Conservation (phyloP, 352 stramenopile species). For the Globisporangium nagaii region DNA sequence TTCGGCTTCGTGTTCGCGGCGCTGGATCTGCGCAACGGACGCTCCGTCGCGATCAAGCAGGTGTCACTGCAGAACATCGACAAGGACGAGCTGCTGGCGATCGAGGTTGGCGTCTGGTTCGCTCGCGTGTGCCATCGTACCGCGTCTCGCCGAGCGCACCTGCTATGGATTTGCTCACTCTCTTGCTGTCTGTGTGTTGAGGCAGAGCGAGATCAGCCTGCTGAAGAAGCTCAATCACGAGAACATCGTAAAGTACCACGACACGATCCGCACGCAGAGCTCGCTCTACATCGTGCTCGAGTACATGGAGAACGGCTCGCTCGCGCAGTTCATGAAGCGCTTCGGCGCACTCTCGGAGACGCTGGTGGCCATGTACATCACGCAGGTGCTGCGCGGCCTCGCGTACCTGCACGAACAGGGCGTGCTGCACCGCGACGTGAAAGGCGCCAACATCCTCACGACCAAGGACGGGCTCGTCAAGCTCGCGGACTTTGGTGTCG, state of each 20-base stretch:
- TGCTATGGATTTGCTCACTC: no score
- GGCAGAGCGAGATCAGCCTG: constrained; percentile 89
- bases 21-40: constrained; percentile 75
- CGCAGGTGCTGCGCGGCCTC: constrained; percentile 87
- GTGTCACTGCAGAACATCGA: constrained; percentile 80
- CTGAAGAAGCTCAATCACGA: constrained; percentile 91
- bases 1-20: constrained; percentile 90
- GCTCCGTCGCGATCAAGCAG: constrained; percentile 85
- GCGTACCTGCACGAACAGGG: constrained; percentile 90
- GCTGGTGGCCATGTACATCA: constrained; percentile 89
- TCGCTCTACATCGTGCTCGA: constrained; percentile 85
- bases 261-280: constrained; percentile 88
- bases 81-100: constrained; percentile 77
- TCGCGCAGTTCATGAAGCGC: constrained; percentile 91
- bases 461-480: constrained; percentile 91
- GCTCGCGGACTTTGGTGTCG: constrained; percentile 91
- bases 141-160: no score
- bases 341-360: constrained; percentile 91
- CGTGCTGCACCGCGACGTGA: constrained; percentile 91
- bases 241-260: constrained; percentile 95
- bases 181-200: no score
- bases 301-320: constrained; percentile 93
- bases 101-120: no score
- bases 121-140: no score
- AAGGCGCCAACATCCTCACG: constrained; percentile 92